Base-by-base conservation (phyloP, 2,329 filamentous ascomycete genomes). In the Colletotrichum incanum region DNA sequence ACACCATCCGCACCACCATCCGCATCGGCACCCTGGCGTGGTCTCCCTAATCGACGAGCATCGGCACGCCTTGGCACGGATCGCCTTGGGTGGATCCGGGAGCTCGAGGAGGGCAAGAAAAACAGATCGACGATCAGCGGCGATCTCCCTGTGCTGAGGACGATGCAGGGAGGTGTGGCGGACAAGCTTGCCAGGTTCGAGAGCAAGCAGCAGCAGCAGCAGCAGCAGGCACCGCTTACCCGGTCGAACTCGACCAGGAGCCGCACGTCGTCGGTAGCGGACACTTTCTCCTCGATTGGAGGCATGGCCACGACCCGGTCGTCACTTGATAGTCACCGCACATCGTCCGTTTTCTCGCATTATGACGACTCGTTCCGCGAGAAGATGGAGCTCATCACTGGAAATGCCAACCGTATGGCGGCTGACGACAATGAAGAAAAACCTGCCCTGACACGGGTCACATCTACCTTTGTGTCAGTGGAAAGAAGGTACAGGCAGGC, bases 281-380 rank as follows among this genome's bases (percentile, higher is more conserved):
- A 71, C 41, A 71, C 68, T 16, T 71, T 63, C 43, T 62, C 68
- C 31, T 71, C 68, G 28, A 49, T 50, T 23, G 65, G 65, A 4
- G 67, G 49, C 37, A 18, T 28, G n/a, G 43, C 68, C 26, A 71
- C 68, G 26, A 56, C 56, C 41, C 64, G 68, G 12, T 71, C 68
- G 5, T 71, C 68, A 5, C 43, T 71, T 7, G 68, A 71, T n/a
- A 68, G 55, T 41, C 65, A 67, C 49, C 68, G 68, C 43, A 50
- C 68, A 2, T 71, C 68, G 26, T 71, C 68, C 37, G 68, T 71
- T 14, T 71, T 71, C 68, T 71, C 68, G 43, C 68, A 71, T 23
- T 71, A 71, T 2, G 68, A 71, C 20, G 68, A 71, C 26, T 63
- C 68, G 37, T 71, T 71, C 58, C 68, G 68, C 58, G 68, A 71